These are phyloP conservation scores for Westerdykella aurantiaca DNA, from an alignment of 2,329 filamentous ascomycete species.

Conservation along the genomic window DNA sequence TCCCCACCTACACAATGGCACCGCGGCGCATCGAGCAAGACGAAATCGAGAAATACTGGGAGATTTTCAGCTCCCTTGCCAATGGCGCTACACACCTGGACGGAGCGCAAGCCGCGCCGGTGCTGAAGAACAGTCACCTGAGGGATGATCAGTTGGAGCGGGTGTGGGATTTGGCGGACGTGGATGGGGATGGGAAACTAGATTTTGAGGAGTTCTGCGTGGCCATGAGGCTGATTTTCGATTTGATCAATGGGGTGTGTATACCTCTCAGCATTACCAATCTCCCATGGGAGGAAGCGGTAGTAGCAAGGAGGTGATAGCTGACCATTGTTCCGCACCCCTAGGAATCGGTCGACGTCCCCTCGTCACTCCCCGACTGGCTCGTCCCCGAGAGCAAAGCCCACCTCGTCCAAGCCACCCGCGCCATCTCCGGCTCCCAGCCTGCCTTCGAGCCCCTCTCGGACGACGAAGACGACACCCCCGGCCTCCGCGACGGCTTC, in stretches of 20 bases:
- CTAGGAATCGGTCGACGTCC: constrained; percentile 80
- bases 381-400: constrained; percentile 77
- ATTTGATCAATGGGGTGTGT: constrained; percentile 83
- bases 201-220: constrained; percentile 99
- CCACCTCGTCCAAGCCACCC: constrained; percentile 38
- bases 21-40: constrained; percentile 61
- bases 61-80: constrained; percentile 66
- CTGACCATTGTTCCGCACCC: constrained; percentile 1
- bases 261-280: neutral
- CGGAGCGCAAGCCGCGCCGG: constrained; percentile 63
- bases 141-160: constrained; percentile 83
- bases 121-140: constrained; percentile 67
- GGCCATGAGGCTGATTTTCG: constrained; percentile 96
- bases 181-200: constrained; percentile 93
- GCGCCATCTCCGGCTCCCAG: constrained; percentile 64
- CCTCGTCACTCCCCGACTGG: constrained; percentile 82
- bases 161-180: constrained; percentile 95
- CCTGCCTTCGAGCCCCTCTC: constrained; percentile 80
- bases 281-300: neutral
- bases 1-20: constrained; percentile 22
- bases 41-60: constrained; percentile 74
- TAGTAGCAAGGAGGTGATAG: neutral
- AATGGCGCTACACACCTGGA: constrained; percentile 61
- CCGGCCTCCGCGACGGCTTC: constrained; percentile 89
- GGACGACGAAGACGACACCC: constrained; percentile 71